phyloP scores from a whole-genome alignment of 2,329 filamentous ascomycete genomes.

The Alternaria ventricosa region DNA sequence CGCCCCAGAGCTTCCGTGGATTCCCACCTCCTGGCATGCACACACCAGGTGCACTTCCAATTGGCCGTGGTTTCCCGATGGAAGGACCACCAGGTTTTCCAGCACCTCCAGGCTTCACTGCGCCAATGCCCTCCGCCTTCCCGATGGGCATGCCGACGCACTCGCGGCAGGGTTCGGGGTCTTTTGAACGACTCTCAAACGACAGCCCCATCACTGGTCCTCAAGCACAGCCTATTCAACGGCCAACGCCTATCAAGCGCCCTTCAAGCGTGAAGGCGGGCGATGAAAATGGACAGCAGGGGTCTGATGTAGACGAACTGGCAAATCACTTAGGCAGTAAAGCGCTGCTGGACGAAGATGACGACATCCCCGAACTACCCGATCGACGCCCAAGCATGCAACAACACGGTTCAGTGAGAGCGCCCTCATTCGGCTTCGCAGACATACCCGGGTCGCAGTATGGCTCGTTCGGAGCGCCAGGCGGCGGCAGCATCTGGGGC shows the following conservation, averaged over 20 bases:
- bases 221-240: slow-evolving; percentile 74
- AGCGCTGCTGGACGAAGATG: slow-evolving; percentile 73
- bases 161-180: slow-evolving; percentile 76
- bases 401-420: slow-evolving; percentile 38
- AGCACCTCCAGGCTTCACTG: slow-evolving; percentile 48
- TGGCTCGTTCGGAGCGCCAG: slow-evolving; percentile 40
- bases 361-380: slow-evolving; percentile 67
- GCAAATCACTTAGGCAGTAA: slow-evolving; percentile 87
- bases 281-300: slow-evolving; percentile 50
- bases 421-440: slow-evolving; percentile 43
- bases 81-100: slow-evolving; percentile 57
- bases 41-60: slow-evolving; percentile 61
- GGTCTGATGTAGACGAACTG: slow-evolving; percentile 71
- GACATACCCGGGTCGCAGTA: slow-evolving; percentile 43
- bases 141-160: slow-evolving; percentile 62
- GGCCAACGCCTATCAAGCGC: slow-evolving; percentile 86
- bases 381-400: slow-evolving; percentile 53
- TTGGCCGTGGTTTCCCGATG: slow-evolving; percentile 62
- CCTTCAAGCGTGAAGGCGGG: slow-evolving; percentile 74
- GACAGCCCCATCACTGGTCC: slow-evolving; percentile 60
- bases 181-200: slow-evolving; percentile 59
- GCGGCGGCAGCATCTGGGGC: slow-evolving; percentile 49
- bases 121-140: slow-evolving; percentile 45
- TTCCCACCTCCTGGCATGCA: slow-evolving; percentile 67
- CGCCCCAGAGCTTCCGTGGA: slow-evolving; percentile 60